These are phyloP conservation scores for Rhynchospora pubera DNA, from an alignment of 176 grass and related monocot species.

Conservation along the genomic window DNA sequence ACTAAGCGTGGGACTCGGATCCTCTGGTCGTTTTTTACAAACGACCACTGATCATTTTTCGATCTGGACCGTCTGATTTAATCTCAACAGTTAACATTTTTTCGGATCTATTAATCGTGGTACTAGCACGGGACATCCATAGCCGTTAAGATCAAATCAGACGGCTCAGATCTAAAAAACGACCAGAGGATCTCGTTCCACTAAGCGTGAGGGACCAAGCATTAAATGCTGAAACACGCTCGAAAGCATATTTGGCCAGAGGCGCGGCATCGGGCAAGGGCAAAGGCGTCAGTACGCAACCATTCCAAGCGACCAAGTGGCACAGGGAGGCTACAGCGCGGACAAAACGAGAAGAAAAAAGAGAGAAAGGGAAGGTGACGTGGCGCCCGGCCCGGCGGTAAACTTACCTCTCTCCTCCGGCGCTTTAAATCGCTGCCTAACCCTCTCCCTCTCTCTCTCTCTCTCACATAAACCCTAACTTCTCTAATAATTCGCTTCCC, in stretches of 20 bases:
- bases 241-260: neutral
- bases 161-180: too few relatives aligned
- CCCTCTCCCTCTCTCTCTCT: neutral
- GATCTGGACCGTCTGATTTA: too few relatives aligned
- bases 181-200: too few relatives aligned
- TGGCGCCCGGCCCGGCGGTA: neutral
- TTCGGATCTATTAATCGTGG: too few relatives aligned
- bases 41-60: too few relatives aligned
- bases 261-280: neutral
- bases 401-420: neutral
- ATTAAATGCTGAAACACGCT: slow-evolving; percentile 13
- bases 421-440: neutral
- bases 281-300: slow-evolving; percentile 7
- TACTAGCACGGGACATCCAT: too few relatives aligned
- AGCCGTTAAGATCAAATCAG: too few relatives aligned
- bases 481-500: neutral
- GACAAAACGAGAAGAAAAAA: neutral
- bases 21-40: too few relatives aligned
- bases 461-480: neutral
- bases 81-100: too few relatives aligned
- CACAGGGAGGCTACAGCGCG: neutral
- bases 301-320: neutral
- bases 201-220: neutral
- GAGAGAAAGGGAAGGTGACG: neutral
- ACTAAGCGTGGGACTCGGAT: too few relatives aligned